Evolutionary conservation across 129 eudicot species (phyloP).

Genomic region (Artemisia argyi): DNA sequence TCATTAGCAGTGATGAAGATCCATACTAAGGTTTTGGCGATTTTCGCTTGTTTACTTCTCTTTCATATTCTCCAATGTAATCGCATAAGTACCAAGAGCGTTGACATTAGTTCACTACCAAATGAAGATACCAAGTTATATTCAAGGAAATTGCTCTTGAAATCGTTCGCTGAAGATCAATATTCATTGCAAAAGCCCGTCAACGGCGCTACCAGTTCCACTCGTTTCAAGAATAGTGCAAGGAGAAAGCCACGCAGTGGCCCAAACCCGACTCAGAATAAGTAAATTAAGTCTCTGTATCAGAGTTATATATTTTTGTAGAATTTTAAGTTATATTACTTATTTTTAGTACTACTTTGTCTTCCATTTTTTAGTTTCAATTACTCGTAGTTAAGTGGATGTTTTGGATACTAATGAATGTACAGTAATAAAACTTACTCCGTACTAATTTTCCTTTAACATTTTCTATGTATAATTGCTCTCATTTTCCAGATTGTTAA

Average conservation of each 20-base stretch:
- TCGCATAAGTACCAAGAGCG: slow-evolving; percentile 1
- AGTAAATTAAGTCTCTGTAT: slow-evolving; percentile 12
- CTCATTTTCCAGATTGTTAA: too few relatives aligned
- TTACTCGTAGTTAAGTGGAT: slow-evolving; percentile 9
- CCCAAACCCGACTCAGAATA: slow-evolving; percentile 40
- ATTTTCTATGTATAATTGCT: too few relatives aligned
- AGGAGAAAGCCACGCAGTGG: slow-evolving; percentile 44
- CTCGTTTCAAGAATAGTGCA: slow-evolving; percentile 22
- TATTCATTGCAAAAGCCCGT: slow-evolving; percentile 22
- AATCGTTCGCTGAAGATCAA: slow-evolving; percentile 14
- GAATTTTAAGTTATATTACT: slow-evolving; percentile 11
- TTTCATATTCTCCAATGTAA: slow-evolving; percentile 22
- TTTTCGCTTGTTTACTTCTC: slow-evolving; percentile 29
- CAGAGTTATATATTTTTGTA: slow-evolving; percentile 12
- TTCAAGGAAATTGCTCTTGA: slow-evolving; percentile 30
- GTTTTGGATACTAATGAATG: not conserved
- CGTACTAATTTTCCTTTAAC: not conserved
- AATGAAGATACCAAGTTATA: slow-evolving; percentile 24
- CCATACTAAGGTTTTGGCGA: slow-evolving; percentile 25
- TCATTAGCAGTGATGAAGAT: slow-evolving; percentile 25
- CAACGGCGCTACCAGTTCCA: not conserved
- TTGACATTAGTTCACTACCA: slow-evolving; percentile 8
- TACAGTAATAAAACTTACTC: slow-evolving; percentile 16
- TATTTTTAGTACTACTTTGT: slow-evolving; percentile 1
- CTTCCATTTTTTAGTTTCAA: too few relatives aligned